phyloP scores from a whole-genome alignment of 495 filamentous ascomycete genomes.

The Hypoxylon crocopeplum region DNA sequence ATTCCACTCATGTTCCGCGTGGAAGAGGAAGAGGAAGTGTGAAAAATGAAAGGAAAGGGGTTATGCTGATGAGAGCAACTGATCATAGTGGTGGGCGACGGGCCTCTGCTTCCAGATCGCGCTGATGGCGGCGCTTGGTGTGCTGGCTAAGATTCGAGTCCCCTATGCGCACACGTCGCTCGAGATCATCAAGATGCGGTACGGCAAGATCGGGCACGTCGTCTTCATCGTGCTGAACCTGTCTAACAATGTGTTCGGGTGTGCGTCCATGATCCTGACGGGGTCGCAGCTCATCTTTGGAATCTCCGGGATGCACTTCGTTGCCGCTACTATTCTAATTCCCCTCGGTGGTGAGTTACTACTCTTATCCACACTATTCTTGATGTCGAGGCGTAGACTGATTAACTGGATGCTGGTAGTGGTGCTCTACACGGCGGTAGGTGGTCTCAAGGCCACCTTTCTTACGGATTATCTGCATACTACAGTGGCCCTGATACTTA shows the following conservation, averaged over 20 bases:
- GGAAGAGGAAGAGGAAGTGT: neutral
- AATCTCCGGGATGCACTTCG: constrained; percentile 76
- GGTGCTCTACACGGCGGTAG: constrained; percentile 67
- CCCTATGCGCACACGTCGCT: constrained; percentile 79
- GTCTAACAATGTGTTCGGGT: constrained; percentile 75
- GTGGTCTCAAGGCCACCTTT: constrained; percentile 44
- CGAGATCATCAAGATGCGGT: constrained; percentile 57
- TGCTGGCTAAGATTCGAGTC: constrained; percentile 77
- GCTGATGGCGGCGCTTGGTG: constrained; percentile 82
- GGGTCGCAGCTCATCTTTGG: constrained; percentile 78
- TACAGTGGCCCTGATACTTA: constrained; percentile 76
- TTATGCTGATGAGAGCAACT: constrained; percentile 9
- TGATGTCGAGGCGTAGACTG: neutral
- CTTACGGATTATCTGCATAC: constrained; percentile 65
- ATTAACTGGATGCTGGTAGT: constrained; percentile 69
- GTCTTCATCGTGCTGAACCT: constrained; percentile 75
- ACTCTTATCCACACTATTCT: too few relatives aligned
- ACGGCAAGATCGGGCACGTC: constrained; percentile 60
- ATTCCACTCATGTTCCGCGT: neutral
- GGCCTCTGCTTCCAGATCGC: constrained; percentile 69
- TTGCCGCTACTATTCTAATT: constrained; percentile 67
- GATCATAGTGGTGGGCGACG: constrained; percentile 62
- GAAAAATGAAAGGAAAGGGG: neutral
- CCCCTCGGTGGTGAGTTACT: constrained; percentile 52
- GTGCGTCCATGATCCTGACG: constrained; percentile 81